Evolutionary conservation across 2,329 filamentous ascomycete genomes (phyloP).

Genomic region (Neopestalotiopsis sp.): DNA sequence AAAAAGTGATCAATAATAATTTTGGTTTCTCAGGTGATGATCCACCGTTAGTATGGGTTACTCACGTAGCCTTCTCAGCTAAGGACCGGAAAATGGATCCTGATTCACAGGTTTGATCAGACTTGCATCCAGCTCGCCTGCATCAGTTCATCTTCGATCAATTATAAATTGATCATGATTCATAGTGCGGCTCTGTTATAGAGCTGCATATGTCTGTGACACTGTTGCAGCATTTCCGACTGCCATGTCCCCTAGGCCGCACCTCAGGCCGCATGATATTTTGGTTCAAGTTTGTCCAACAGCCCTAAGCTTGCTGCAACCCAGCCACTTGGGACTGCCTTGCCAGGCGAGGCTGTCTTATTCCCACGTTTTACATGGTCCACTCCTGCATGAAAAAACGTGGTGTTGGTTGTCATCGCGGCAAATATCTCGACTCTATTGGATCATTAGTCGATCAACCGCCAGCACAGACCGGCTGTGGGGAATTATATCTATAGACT

Average conservation of each 20-base stretch:
- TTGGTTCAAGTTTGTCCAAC: background rate
- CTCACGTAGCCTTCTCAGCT: background rate
- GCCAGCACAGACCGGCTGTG: conserved; percentile 8
- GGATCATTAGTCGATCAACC: conserved; percentile 16
- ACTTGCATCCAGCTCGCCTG: no score
- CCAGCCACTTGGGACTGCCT: conserved; percentile 5
- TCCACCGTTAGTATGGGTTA: no score
- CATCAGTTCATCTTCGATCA: no score
- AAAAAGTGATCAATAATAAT: background rate
- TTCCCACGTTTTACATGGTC: conserved; percentile 7
- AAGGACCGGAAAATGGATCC: no score
- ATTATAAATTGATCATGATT: background rate
- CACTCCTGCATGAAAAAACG: conserved; percentile 8
- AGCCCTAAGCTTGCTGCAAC: background rate
- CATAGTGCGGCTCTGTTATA: background rate
- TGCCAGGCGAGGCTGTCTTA: background rate
- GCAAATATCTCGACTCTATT: conserved; percentile 9
- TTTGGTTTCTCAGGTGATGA: background rate
- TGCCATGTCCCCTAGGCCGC: conserved; percentile 5
- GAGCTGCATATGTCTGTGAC: background rate
- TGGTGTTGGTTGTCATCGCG: conserved; percentile 13
- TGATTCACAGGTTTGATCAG: no score
- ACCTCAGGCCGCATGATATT: conserved; percentile 1
- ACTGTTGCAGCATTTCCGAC: background rate
- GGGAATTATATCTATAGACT: background rate